phyloP scores from a whole-genome alignment of 164 flowering plant species.

The Sedum album region DNA sequence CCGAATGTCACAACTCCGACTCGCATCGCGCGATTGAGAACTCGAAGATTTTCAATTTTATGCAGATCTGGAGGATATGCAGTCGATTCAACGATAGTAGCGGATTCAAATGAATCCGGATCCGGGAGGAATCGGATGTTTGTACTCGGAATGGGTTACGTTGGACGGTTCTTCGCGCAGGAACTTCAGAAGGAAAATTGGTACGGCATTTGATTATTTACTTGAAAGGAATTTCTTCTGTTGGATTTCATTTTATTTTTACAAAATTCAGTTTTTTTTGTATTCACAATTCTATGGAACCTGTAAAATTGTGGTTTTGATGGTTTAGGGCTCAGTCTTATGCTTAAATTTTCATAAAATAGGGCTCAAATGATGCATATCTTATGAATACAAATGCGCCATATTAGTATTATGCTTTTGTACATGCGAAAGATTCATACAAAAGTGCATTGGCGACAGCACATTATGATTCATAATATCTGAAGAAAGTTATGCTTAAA shows the following conservation, averaged over 20 bases:
- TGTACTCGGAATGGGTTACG: conserved; percentile 6
- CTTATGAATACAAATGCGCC: too few relatives aligned
- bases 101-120: not conserved
- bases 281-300: not conserved
- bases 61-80: not conserved
- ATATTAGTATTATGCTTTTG: too few relatives aligned
- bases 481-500: too few relatives aligned
- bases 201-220: not conserved
- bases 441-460: too few relatives aligned
- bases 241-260: not conserved
- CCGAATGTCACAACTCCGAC: not conserved
- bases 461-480: too few relatives aligned
- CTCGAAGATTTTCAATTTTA: not conserved
- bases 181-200: not conserved
- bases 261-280: not conserved
- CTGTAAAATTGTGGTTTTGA: not conserved
- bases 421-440: too few relatives aligned
- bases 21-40: not conserved
- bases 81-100: not conserved
- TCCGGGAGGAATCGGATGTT: not conserved
- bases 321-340: not conserved
- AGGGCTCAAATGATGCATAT: too few relatives aligned
- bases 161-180: conserved; percentile 3
- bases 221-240: not conserved
- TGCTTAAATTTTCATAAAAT: not conserved